Evolutionary conservation across 2,329 filamentous ascomycete genomes (phyloP).

Genomic region (Penicillium hordei): DNA sequence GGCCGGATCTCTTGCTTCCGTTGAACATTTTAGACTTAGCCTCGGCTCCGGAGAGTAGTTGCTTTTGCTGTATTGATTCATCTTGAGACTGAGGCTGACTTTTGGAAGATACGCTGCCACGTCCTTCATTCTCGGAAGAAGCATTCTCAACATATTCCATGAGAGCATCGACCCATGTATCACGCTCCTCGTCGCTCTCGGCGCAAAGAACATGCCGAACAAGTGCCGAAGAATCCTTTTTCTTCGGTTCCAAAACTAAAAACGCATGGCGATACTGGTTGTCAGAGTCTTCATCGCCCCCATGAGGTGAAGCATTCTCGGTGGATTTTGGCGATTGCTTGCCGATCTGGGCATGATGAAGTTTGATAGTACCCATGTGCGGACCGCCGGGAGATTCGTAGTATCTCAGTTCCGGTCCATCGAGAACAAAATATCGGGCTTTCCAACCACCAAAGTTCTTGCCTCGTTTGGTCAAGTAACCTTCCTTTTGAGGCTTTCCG

Average conservation of each 20-base stretch:
- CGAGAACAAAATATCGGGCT: constrained; percentile 70
- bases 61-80: constrained; percentile 23
- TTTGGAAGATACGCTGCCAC: constrained; percentile 20
- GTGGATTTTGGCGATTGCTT: constrained; percentile 72
- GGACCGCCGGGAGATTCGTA: constrained; percentile 88
- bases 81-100: constrained; percentile 19
- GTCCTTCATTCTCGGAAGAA: constrained; percentile 34
- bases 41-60: constrained; percentile 12
- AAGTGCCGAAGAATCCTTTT: constrained; percentile 83
- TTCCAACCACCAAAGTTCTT: constrained; percentile 99
- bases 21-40: constrained; percentile 29
- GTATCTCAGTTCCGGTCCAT: constrained; percentile 76
- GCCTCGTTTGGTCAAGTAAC: constrained; percentile 92
- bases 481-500: constrained; percentile 71
- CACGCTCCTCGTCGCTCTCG: constrained; percentile 88
- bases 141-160: constrained; percentile 76
- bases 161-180: constrained; percentile 88
- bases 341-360: constrained; percentile 87
- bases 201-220: constrained; percentile 94
- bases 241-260: constrained; percentile 90
- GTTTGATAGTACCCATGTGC: constrained; percentile 89
- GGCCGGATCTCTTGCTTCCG: constrained; percentile 31
- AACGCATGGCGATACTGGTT: constrained; percentile 98
- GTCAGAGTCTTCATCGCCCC: constrained; percentile 70
- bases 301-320: constrained; percentile 61